These are phyloP conservation scores for Plasmodium sp. DNA, from an alignment of 169 alveolate genomes.

Conservation along the genomic window DNA sequence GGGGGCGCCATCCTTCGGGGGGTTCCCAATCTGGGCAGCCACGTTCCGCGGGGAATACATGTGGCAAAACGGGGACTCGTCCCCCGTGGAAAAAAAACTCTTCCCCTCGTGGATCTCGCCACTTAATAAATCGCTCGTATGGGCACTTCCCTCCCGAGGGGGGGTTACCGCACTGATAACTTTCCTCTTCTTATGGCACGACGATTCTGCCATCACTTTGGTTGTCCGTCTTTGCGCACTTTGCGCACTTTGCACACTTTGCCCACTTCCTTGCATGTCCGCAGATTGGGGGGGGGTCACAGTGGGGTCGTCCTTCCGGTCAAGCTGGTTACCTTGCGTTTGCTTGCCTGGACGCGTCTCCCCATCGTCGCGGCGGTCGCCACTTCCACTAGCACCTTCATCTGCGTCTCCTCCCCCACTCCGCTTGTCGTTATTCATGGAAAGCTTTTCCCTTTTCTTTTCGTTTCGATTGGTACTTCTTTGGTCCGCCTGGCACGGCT, in stretches of 20 bases:
- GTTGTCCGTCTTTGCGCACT: background rate
- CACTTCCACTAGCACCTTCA: background rate
- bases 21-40: background rate
- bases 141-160: background rate
- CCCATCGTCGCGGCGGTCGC: background rate
- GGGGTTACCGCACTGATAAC: background rate
- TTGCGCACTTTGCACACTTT: background rate
- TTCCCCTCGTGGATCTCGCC: background rate
- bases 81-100: background rate
- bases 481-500: background rate
- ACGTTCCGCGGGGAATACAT: background rate
- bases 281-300: background rate
- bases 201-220: constrained; percentile 2
- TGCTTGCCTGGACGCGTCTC: background rate
- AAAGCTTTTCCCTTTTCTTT: background rate
- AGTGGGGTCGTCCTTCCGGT: background rate
- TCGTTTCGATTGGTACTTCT: background rate
- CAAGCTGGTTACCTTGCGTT: background rate
- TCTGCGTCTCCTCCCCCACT: background rate
- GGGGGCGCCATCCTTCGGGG: background rate
- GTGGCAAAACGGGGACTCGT: background rate
- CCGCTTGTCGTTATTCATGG: background rate
- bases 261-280: background rate
- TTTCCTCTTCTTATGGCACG: constrained; percentile 11
- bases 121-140: background rate